Conservation (phyloP, 805 yeast species). For the Ogataea sp. region DNA sequence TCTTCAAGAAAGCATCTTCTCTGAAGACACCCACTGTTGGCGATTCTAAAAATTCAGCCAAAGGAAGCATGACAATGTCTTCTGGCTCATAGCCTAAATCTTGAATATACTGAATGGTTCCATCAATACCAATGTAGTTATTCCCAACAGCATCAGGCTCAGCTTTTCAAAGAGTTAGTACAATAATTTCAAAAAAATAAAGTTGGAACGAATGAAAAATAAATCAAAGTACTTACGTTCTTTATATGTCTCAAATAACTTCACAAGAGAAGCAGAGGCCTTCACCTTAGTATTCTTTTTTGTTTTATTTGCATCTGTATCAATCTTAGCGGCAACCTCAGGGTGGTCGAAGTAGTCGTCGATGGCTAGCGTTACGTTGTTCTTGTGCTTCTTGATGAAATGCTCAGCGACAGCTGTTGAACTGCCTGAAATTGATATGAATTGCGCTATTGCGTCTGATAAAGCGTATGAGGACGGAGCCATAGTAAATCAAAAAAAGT, state of each 20-base stretch:
- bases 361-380: constrained; percentile 13
- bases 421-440: too few relatives aligned
- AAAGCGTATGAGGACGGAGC: too few relatives aligned
- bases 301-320: background rate
- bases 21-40: constrained; percentile 60
- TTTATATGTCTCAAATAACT: constrained; percentile 26
- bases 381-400: constrained; percentile 21
- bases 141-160: constrained; percentile 17
- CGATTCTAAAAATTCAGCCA: constrained; percentile 62
- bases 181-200: background rate
- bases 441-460: too few relatives aligned
- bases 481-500: too few relatives aligned
- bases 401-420: constrained; percentile 27
- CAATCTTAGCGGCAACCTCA: constrained; percentile 6
- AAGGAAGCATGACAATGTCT: constrained; percentile 58
- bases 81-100: constrained; percentile 71
- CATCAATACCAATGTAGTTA: constrained; percentile 60
- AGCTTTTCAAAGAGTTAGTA: constrained; percentile 3
- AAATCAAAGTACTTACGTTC: constrained; percentile 18
- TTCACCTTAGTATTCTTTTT: background rate
- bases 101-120: constrained; percentile 58
- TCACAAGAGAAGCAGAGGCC: constrained; percentile 10
- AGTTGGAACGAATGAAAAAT: too few relatives aligned
- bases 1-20: constrained; percentile 38
- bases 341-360: constrained; percentile 17